These are phyloP conservation scores for Rhynchospora breviuscula DNA, from an alignment of 176 grass and related monocot species.

Conservation along the genomic window DNA sequence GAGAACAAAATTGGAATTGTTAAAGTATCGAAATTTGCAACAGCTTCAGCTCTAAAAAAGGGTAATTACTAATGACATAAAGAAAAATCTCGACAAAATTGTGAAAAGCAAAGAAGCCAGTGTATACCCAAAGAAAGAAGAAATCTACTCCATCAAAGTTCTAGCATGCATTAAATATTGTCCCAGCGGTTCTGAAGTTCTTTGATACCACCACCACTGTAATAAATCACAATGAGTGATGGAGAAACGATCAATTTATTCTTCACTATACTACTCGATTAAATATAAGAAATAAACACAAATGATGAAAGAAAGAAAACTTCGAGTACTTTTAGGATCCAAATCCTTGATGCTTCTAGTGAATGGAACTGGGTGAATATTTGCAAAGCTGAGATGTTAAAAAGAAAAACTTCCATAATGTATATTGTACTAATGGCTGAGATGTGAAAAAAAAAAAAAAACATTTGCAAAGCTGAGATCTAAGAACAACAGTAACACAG, in stretches of 20 bases:
- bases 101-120: too few species aligned
- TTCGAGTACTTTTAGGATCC: constrained; percentile 87
- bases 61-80: too few species aligned
- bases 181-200: constrained; percentile 98
- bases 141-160: constrained; percentile 88
- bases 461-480: too few species aligned
- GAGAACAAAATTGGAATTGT: background rate
- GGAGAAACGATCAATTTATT: background rate
- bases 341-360: constrained; percentile 86
- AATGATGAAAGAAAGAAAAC: constrained; percentile 33
- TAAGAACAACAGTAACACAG: constrained; percentile 79
- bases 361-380: constrained; percentile 96
- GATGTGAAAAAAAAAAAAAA: too few species aligned
- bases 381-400: constrained; percentile 68
- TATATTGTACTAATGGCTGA: constrained; percentile 12
- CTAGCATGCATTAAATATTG: constrained; percentile 97
- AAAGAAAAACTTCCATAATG: constrained; percentile 13
- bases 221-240: background rate
- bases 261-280: background rate
- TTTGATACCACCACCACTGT: constrained; percentile 97
- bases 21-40: constrained; percentile 71
- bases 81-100: too few species aligned
- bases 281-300: background rate
- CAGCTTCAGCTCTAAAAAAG: constrained; percentile 73
- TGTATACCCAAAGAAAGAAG: too few species aligned